Percentiles rank a stretch among this genome's conserved stretches.
These are phyloP conservation scores for Pythium apleroticum DNA, from an alignment of 352 stramenopile genomes.

Conservation along the genomic window DNA sequence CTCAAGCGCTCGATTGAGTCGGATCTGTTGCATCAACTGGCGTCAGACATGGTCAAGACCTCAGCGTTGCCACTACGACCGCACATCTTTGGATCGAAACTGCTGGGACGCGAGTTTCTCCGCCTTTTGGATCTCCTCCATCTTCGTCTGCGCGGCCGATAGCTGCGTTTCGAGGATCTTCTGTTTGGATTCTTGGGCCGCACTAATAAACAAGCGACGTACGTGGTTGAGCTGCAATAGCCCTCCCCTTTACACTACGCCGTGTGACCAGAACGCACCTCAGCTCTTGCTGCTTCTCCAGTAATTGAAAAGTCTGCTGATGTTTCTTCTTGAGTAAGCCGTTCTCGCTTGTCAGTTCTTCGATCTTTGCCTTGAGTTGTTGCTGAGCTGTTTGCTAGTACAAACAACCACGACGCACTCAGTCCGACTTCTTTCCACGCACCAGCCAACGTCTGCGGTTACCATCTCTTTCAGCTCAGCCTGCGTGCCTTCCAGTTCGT, in stretches of 20 bases:
- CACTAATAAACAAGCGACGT: constrained; percentile 27
- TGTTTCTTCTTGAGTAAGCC: constrained; percentile 49
- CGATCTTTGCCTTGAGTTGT: constrained; percentile 39
- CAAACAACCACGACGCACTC: neutral
- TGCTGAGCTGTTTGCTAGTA: constrained; percentile 45
- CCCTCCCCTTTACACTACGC: neutral
- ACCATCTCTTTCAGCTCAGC: constrained; percentile 50
- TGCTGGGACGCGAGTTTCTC: constrained; percentile 70
- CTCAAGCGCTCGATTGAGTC: constrained; percentile 73
- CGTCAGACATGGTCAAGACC: too few species aligned
- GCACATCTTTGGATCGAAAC: constrained; percentile 74
- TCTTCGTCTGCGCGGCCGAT: constrained; percentile 38
- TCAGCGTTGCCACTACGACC: too few species aligned
- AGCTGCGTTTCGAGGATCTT: constrained; percentile 71
- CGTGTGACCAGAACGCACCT: constrained; percentile 26
- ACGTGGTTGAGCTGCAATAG: neutral
- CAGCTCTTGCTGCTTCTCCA: constrained; percentile 80
- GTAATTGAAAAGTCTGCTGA: constrained; percentile 61
- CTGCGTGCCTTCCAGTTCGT: constrained; percentile 51
- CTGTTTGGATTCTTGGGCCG: constrained; percentile 69
- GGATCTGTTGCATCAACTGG: constrained; percentile 38
- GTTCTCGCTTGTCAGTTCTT: constrained; percentile 53
- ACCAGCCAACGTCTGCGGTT: constrained; percentile 9
- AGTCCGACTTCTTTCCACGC: neutral
- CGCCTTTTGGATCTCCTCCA: constrained; percentile 52